Percentiles rank a stretch among this genome's conserved stretches.
These are phyloP conservation scores for Plenodomus tracheiphilus DNA, from an alignment of 2,329 filamentous ascomycete genomes.

Conservation along the genomic window DNA sequence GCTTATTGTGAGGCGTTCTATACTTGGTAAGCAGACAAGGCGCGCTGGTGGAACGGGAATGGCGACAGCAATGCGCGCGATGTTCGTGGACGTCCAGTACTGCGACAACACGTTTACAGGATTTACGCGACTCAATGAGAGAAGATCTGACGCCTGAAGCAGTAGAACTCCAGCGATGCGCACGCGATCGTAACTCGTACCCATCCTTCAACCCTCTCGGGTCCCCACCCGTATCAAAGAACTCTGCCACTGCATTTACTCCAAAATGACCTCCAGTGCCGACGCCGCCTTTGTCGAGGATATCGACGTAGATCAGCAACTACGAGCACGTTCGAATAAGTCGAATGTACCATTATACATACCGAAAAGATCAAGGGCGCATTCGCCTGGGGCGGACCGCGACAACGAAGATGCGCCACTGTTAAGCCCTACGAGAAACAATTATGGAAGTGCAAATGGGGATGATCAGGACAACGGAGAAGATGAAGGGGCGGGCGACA, in stretches of 20 bases:
- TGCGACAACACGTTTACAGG: not conserved
- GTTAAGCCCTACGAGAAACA: slow-evolving; percentile 18
- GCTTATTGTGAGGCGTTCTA: slow-evolving; percentile 9
- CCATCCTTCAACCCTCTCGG: slow-evolving; percentile 6
- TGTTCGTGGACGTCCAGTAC: not conserved
- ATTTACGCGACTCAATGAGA: slow-evolving; percentile 1
- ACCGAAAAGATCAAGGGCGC: slow-evolving; percentile 19
- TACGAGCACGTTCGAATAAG: slow-evolving; percentile 18
- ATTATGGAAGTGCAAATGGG: slow-evolving; percentile 14
- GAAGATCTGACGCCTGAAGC: slow-evolving; percentile 5
- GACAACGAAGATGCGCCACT: slow-evolving; percentile 35
- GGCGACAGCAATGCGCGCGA: slow-evolving; percentile 6
- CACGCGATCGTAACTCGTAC: slow-evolving; percentile 11
- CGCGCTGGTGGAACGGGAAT: slow-evolving; percentile 13
- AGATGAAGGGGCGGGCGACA: slow-evolving; percentile 38
- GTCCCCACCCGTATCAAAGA: slow-evolving; percentile 2
- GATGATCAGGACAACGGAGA: slow-evolving; percentile 9
- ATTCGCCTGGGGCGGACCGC: slow-evolving; percentile 13
- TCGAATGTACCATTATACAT: slow-evolving; percentile 12
- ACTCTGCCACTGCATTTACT: not conserved
- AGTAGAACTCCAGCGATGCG: slow-evolving; percentile 21
- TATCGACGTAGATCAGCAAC: slow-evolving; percentile 31
- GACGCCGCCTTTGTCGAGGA: slow-evolving; percentile 37
- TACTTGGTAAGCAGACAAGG: slow-evolving; percentile 27
- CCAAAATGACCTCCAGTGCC: slow-evolving; percentile 25